A percentile compares a stretch with the other conserved stretches of the same genome.
Conservation (phyloP, 148 eudicot species). For the Cornus kousa region DNA sequence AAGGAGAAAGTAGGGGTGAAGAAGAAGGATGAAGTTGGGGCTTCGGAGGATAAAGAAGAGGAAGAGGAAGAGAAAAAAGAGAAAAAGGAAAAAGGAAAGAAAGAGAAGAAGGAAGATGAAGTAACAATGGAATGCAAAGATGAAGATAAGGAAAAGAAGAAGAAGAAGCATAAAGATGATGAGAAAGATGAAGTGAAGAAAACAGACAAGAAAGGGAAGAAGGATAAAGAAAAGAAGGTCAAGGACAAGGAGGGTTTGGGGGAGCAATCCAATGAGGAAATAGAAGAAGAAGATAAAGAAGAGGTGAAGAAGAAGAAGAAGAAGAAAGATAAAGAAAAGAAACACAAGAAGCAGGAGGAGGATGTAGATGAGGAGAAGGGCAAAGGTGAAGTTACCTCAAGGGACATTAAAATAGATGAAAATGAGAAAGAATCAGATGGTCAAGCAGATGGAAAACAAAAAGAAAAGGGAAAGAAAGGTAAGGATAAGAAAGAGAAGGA, state of each 20-base stretch:
- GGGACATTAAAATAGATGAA: slow-evolving; percentile 29
- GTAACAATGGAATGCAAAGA: background rate
- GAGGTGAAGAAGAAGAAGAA: slow-evolving; percentile 7
- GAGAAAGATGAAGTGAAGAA: slow-evolving; percentile 22
- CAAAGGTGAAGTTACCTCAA: slow-evolving; percentile 15
- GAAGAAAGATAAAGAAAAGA: slow-evolving; percentile 14
- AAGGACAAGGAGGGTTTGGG: slow-evolving; percentile 5
- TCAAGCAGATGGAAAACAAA: slow-evolving; percentile 2
- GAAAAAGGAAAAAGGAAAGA: slow-evolving; percentile 1
- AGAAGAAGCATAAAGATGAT: slow-evolving; percentile 15
- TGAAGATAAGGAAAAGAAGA: slow-evolving; percentile 12
- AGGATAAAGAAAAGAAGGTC: slow-evolving; percentile 6
- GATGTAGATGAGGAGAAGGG: slow-evolving; percentile 13
- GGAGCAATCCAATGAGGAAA: slow-evolving; percentile 3
- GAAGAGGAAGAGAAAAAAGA: slow-evolving; percentile 2
- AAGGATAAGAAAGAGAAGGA: background rate
- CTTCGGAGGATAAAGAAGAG: background rate
- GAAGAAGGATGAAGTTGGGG: background rate
- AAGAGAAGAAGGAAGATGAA: slow-evolving; percentile 1
- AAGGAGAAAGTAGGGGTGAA: slow-evolving; percentile 1
- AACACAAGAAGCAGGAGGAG: slow-evolving; percentile 26
- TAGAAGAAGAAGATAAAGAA: slow-evolving; percentile 1
- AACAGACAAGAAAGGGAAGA: slow-evolving; percentile 19
- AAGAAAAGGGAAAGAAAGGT: background rate
- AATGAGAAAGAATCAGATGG: background rate